phyloP scores from a whole-genome alignment of 2,329 filamentous ascomycete genomes.

The Cladorrhinum sp. region DNA sequence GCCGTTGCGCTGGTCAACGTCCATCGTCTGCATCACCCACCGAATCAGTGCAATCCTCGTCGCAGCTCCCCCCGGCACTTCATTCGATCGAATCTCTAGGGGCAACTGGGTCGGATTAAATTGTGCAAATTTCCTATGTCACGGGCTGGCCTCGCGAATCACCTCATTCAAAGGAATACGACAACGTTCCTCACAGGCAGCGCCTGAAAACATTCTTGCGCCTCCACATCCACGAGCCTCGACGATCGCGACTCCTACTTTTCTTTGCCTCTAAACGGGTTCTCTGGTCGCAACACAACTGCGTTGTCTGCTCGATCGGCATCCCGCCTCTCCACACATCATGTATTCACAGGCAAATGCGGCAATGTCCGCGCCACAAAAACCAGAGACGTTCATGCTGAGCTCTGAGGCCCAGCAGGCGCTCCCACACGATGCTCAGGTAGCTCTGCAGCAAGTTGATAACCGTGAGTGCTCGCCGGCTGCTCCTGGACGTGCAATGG shows the following conservation, averaged over 20 bases:
- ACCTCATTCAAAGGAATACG: slow-evolving; percentile 17
- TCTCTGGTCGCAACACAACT: slow-evolving; percentile 25
- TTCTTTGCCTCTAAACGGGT: slow-evolving; percentile 10
- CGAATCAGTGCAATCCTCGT: slow-evolving; percentile 10
- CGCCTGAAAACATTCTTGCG: slow-evolving; percentile 21
- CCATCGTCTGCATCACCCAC: slow-evolving; percentile 8
- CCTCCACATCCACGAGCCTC: neutral
- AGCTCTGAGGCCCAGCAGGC: slow-evolving; percentile 96
- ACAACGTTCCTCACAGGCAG: slow-evolving; percentile 24
- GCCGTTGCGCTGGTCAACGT: slow-evolving; percentile 18
- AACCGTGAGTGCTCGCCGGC: slow-evolving; percentile 65
- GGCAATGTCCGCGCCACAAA: slow-evolving; percentile 87
- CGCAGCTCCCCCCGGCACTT: slow-evolving; percentile 10
- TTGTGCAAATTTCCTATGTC: slow-evolving; percentile 25
- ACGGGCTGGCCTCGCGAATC: slow-evolving; percentile 34
- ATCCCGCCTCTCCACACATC: slow-evolving; percentile 25
- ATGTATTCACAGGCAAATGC: slow-evolving; percentile 76
- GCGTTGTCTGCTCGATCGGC: slow-evolving; percentile 23
- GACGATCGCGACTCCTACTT: slow-evolving; percentile 6
- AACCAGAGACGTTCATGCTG: slow-evolving; percentile 98
- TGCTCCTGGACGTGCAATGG: neutral
- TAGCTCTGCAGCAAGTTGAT: slow-evolving; percentile 96
- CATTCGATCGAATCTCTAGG: slow-evolving; percentile 29
- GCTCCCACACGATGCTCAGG: slow-evolving; percentile 91
- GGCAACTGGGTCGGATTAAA: slow-evolving; percentile 27